phyloP scores from a whole-genome alignment of 2,329 filamentous ascomycete genomes.

The Curvularia sp. region DNA sequence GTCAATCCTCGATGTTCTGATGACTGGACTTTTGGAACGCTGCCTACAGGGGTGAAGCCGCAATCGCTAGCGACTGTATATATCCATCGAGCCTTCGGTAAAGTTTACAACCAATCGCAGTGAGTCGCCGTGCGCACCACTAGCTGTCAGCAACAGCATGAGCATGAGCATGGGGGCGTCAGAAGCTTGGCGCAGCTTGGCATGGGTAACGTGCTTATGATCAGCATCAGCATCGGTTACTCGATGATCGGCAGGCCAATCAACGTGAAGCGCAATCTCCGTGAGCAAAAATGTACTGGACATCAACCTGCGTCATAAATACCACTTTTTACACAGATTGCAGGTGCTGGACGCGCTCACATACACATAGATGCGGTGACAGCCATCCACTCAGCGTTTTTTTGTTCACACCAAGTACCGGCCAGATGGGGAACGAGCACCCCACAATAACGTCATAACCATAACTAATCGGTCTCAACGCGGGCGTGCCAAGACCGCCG shows the following conservation, averaged over 20 bases:
- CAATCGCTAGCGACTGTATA: too few relatives aligned
- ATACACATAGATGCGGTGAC: not conserved
- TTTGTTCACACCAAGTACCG: not conserved
- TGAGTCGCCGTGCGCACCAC: not conserved
- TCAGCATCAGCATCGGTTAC: not conserved
- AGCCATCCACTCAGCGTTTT: constrained; percentile 1
- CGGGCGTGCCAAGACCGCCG: not conserved
- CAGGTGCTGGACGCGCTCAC: not conserved
- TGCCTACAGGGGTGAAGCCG: too few relatives aligned
- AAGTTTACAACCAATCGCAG: not conserved
- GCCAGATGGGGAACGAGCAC: not conserved
- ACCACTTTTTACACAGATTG: too few relatives aligned
- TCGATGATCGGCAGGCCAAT: not conserved
- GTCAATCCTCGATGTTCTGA: too few relatives aligned
- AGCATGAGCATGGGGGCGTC: not conserved
- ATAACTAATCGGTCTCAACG: not conserved
- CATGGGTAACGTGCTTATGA: too few relatives aligned
- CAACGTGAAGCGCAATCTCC: not conserved
- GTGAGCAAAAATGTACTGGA: not conserved
- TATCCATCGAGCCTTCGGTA: not conserved
- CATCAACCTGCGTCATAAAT: too few relatives aligned
- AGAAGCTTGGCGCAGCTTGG: too few relatives aligned
- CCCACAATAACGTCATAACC: not conserved
- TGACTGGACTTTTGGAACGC: too few relatives aligned
- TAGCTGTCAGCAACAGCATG: not conserved